These are phyloP conservation scores for Fusarium vanettenii DNA, from an alignment of 2,329 filamentous ascomycete species.

Conservation along the genomic window DNA sequence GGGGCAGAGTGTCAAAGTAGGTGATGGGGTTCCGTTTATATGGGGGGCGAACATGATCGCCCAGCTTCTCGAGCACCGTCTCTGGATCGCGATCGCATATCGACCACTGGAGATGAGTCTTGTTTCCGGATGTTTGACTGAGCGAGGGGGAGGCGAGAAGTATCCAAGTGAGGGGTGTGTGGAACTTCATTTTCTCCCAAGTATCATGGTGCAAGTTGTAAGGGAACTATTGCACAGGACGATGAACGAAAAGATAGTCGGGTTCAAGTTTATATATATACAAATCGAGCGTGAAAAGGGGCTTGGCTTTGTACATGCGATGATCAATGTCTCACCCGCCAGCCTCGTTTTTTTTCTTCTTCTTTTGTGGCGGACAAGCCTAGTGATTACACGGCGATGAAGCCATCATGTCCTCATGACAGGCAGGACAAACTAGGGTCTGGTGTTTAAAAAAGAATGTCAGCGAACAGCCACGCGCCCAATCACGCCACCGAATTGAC, in stretches of 20 bases:
- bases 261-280: background rate
- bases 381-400: background rate
- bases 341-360: background rate
- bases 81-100: conserved; percentile 28
- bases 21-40: conserved; percentile 36
- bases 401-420: conserved; percentile 7
- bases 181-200: conserved; percentile 12
- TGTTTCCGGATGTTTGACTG: background rate
- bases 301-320: background rate
- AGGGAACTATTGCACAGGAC: background rate
- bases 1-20: conserved; percentile 37
- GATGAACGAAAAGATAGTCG: background rate
- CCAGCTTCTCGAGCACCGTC: conserved; percentile 29
- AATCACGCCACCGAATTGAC: conserved; percentile 11
- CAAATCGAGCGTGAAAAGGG: background rate
- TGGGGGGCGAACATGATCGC: conserved; percentile 18
- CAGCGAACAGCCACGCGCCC: conserved; percentile 5
- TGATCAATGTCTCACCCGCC: background rate
- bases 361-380: background rate
- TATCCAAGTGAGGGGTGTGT: background rate
- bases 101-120: conserved; percentile 38
- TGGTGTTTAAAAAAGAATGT: background rate
- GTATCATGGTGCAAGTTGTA: background rate
- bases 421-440: background rate
- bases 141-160: background rate